phyloP scores from a whole-genome alignment of 345 rosid species.

The Moricandia moricandioides region DNA sequence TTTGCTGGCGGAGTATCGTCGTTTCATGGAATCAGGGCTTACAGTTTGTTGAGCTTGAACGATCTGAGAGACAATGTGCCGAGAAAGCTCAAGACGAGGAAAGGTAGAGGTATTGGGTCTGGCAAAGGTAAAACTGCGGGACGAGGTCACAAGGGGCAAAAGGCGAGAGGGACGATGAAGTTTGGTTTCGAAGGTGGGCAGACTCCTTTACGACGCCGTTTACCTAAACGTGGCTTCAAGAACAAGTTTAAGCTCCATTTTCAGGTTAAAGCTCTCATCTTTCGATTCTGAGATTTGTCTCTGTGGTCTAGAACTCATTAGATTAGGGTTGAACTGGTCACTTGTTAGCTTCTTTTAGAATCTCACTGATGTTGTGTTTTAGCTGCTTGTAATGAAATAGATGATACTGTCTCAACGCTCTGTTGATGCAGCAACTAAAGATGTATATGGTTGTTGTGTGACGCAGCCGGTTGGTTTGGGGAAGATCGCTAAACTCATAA shows the following conservation, averaged over 20 bases:
- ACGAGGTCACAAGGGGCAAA: conserved; percentile 96
- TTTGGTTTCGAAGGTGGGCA: conserved; percentile 98
- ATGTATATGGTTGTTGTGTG: conserved; percentile 9
- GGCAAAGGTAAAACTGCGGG: conserved; percentile 98
- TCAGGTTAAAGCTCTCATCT: conserved; percentile 46
- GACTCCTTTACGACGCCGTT: conserved; percentile 84
- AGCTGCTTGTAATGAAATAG: no score
- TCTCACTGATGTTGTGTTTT: no score
- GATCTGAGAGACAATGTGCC: conserved; percentile 82
- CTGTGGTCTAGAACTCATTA: neutral
- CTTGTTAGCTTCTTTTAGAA: no score
- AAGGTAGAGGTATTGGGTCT: conserved; percentile 97
- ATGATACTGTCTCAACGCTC: no score
- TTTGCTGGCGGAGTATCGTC: conserved; percentile 19
- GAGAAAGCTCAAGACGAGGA: conserved; percentile 91
- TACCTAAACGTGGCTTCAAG: conserved; percentile 92
- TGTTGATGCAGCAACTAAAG: neutral
- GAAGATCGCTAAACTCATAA: conserved; percentile 86
- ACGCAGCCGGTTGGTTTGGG: conserved; percentile 92
- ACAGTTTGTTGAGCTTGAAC: conserved; percentile 74
- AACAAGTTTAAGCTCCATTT: conserved; percentile 87
- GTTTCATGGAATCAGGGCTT: conserved; percentile 49
- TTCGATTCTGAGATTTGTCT: conserved; percentile 2
- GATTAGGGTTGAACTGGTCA: neutral
- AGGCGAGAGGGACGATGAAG: conserved; percentile 77